These are phyloP conservation scores for Nannochloris sp. DNA, from an alignment of 139 green algal genomes.

Conservation along the genomic window DNA sequence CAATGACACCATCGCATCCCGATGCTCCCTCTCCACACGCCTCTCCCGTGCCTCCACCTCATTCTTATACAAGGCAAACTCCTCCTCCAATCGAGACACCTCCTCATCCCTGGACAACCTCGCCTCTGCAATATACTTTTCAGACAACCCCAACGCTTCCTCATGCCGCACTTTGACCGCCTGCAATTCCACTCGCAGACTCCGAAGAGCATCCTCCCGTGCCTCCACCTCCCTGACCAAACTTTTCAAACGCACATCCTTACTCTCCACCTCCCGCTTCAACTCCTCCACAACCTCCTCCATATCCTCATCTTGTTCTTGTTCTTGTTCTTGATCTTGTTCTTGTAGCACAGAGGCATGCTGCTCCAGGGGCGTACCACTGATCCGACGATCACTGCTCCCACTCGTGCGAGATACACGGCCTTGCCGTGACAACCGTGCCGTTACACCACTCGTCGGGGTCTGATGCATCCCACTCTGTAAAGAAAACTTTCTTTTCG, in stretches of 20 bases:
- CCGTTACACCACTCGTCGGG: constrained; percentile 15
- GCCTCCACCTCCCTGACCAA: constrained; percentile 17
- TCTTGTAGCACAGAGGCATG: no score
- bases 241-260: constrained; percentile 9
- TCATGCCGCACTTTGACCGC: constrained; percentile 9
- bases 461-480: constrained; percentile 8
- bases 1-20: not conserved
- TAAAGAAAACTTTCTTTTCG: not conserved
- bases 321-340: no score
- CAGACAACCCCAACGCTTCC: constrained; percentile 13
- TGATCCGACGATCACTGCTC: not conserved
- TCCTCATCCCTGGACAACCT: constrained; percentile 16
- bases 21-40: constrained; percentile 12
- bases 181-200: constrained; percentile 8
- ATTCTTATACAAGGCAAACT: not conserved
- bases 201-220: constrained; percentile 10
- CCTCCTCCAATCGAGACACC: not conserved
- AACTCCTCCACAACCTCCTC: constrained; percentile 27
- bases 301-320: not conserved
- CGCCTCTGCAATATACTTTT: constrained; percentile 22
- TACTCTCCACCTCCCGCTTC: constrained; percentile 29
- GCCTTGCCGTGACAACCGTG: not conserved
- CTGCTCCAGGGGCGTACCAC: not conserved
- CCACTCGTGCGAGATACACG: constrained; percentile 7
- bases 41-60: constrained; percentile 5